These are phyloP conservation scores for Phytophthora nicotianae DNA, from an alignment of 352 stramenopile genomes.

Conservation along the genomic window DNA sequence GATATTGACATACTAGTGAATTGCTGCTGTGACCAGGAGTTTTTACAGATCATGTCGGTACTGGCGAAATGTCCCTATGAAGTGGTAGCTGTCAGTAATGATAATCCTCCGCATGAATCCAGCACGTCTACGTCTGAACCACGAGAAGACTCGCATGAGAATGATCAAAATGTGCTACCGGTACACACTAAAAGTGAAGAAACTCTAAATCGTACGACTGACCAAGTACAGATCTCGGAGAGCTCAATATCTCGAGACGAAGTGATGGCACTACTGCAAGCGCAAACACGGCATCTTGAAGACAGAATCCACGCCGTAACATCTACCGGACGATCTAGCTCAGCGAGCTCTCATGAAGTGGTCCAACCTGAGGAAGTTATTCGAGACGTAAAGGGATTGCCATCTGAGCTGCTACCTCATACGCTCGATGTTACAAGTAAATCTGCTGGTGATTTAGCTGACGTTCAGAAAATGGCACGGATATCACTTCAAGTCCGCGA, in stretches of 20 bases:
- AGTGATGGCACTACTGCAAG: constrained; percentile 31
- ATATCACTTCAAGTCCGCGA: constrained; percentile 18
- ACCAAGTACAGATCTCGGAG: constrained; percentile 1
- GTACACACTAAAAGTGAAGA: not conserved
- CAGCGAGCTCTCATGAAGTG: no score
- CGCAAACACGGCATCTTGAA: constrained; percentile 27
- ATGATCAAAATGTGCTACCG: not conserved
- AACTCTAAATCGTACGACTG: not conserved
- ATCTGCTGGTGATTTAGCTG: constrained; percentile 4
- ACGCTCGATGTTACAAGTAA: not conserved
- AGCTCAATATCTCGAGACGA: constrained; percentile 34
- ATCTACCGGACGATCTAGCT: not conserved
- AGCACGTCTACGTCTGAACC: not conserved
- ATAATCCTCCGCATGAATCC: not conserved
- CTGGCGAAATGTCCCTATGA: constrained; percentile 11
- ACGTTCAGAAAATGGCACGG: constrained; percentile 14
- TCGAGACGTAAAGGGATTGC: not conserved
- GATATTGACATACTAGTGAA: constrained; percentile 24
- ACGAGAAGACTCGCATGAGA: not conserved
- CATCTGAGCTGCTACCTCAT: not conserved
- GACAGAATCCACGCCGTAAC: constrained; percentile 26
- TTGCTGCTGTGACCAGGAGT: constrained; percentile 25
- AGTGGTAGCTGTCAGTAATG: not conserved
- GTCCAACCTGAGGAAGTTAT: not conserved
- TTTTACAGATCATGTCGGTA: constrained; percentile 26